phyloP scores from a whole-genome alignment of 768 basidiomycete species.

The Clitopilus passeckerianus region DNA sequence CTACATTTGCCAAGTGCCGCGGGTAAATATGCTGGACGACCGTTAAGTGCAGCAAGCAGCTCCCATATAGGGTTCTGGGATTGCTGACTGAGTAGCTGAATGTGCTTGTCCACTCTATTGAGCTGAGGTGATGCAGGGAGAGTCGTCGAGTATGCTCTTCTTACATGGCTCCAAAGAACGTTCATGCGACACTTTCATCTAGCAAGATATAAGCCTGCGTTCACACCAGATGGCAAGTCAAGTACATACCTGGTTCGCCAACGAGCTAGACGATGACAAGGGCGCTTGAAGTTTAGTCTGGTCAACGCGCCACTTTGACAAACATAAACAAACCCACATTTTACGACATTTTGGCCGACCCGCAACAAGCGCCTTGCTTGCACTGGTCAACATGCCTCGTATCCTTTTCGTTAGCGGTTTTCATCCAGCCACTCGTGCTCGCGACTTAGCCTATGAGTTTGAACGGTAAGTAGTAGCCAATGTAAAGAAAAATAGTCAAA shows the following conservation, averaged over 20 bases:
- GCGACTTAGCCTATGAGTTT: slow-evolving; percentile 83
- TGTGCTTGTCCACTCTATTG: slow-evolving; percentile 22
- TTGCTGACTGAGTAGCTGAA: slow-evolving; percentile 27
- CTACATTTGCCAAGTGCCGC: slow-evolving; percentile 24
- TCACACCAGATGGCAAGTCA: neutral
- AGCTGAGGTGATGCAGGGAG: slow-evolving; percentile 13
- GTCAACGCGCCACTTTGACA: slow-evolving; percentile 26
- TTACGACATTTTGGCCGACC: slow-evolving; percentile 5
- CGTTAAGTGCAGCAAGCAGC: slow-evolving; percentile 29
- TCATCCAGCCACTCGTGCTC: slow-evolving; percentile 75
- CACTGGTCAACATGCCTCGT: slow-evolving; percentile 52
- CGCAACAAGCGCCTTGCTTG: slow-evolving; percentile 17
- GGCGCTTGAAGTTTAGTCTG: slow-evolving; percentile 11
- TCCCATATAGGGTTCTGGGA: slow-evolving; percentile 37
- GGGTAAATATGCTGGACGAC: slow-evolving; percentile 18
- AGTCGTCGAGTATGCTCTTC: slow-evolving; percentile 8
- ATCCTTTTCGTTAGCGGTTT: slow-evolving; percentile 88
- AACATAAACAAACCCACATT: slow-evolving; percentile 22
- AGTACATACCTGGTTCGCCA: neutral
- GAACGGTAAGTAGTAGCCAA: slow-evolving; percentile 51
- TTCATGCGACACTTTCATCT: slow-evolving; percentile 19
- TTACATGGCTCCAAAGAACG: slow-evolving; percentile 10
- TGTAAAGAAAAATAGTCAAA: neutral
- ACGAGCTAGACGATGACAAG: neutral
- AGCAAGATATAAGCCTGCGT: neutral